These are phyloP conservation scores for Termitomyces sp. DNA, from an alignment of 768 basidiomycete species.

Conservation along the genomic window DNA sequence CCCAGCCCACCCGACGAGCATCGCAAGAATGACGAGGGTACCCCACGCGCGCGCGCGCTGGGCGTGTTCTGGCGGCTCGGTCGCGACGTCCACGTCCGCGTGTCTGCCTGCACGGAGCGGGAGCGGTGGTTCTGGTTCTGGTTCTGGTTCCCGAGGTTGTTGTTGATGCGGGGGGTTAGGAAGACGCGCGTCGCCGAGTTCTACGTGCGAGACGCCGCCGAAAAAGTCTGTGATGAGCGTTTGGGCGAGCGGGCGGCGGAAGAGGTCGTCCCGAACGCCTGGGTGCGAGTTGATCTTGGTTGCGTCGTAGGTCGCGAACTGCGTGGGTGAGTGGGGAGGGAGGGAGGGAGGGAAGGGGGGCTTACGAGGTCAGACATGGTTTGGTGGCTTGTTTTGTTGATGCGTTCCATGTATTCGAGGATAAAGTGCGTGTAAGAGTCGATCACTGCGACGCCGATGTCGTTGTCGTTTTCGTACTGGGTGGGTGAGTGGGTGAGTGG, in stretches of 20 bases:
- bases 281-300: constrained; percentile 75
- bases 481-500: neutral
- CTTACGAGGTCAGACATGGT: constrained; percentile 81
- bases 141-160: no score
- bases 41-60: neutral
- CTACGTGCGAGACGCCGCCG: constrained; percentile 82
- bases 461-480: constrained; percentile 89
- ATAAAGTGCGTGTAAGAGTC: constrained; percentile 93
- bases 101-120: neutral
- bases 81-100: neutral
- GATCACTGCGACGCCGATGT: constrained; percentile 94
- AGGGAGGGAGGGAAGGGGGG: no score
- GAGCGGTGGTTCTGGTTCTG: no score
- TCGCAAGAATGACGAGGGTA: constrained; percentile 19
- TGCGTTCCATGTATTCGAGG: constrained; percentile 84
- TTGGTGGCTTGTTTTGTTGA: constrained; percentile 83
- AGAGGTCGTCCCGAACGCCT: constrained; percentile 86
- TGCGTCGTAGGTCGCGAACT: constrained; percentile 82
- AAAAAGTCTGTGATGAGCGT: constrained; percentile 80
- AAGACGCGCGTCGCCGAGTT: constrained; percentile 33
- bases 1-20: constrained; percentile 25
- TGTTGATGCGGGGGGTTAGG: neutral
- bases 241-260: constrained; percentile 55
- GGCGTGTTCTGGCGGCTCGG: neutral
- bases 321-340: no score